Evolutionary conservation across 768 basidiomycete genomes (phyloP).

Genomic region (Lyophyllum atratum): DNA sequence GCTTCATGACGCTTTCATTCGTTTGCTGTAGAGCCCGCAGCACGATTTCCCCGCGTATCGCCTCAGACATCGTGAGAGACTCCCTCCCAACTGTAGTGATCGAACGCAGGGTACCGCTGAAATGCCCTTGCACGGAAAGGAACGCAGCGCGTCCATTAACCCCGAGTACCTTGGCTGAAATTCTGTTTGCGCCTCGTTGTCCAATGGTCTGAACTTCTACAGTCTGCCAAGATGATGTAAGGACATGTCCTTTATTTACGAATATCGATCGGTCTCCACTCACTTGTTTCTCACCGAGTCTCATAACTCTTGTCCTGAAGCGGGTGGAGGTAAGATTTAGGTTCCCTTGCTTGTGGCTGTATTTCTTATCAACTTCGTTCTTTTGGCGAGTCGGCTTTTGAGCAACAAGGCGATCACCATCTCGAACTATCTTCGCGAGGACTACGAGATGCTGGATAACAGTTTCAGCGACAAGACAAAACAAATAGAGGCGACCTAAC

Average conservation of each 20-base stretch:
- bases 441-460: conserved; percentile 37
- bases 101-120: conserved; percentile 27
- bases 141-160: conserved; percentile 41
- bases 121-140: conserved; percentile 25
- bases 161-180: conserved; percentile 23
- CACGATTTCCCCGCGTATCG: conserved; percentile 23
- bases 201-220: conserved; percentile 21
- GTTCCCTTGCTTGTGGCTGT: conserved; percentile 25
- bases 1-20: conserved; percentile 25
- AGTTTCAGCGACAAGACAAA: not conserved
- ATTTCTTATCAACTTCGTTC: conserved; percentile 44
- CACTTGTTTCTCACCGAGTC: conserved; percentile 27
- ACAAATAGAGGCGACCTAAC: conserved; percentile 22
- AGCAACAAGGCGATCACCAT: conserved; percentile 34
- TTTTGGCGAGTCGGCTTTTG: conserved; percentile 46
- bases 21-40: conserved; percentile 27
- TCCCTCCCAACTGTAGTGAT: conserved; percentile 52
- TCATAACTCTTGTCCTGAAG: conserved; percentile 44
- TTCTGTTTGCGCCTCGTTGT: conserved; percentile 7
- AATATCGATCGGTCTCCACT: not conserved
- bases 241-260: not conserved
- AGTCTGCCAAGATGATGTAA: conserved; percentile 9
- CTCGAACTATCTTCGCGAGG: conserved; percentile 39
- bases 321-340: conserved; percentile 39
- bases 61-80: conserved; percentile 49